Conservation (phyloP, 2,329 filamentous ascomycete species). For the Drechslera avenae region DNA sequence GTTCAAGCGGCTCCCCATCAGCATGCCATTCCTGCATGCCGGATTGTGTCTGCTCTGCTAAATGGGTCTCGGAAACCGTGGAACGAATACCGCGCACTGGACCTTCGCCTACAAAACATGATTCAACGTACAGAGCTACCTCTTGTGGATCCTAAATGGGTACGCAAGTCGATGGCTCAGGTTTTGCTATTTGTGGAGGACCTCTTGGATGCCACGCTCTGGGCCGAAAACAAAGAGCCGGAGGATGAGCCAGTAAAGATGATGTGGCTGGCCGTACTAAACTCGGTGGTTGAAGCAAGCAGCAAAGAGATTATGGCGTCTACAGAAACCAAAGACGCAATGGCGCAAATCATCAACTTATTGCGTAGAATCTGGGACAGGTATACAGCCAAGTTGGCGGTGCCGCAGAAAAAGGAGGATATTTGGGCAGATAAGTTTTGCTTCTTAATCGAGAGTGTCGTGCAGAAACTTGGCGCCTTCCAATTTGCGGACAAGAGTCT, state of each 20-base stretch:
- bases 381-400: slow-evolving; percentile 51
- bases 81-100: slow-evolving; percentile 73
- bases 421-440: slow-evolving; percentile 57
- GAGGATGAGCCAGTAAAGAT: slow-evolving; percentile 57
- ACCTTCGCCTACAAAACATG: slow-evolving; percentile 56
- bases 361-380: slow-evolving; percentile 71
- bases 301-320: slow-evolving; percentile 90
- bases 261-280: slow-evolving; percentile 67
- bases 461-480: slow-evolving; percentile 56
- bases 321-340: slow-evolving; percentile 78
- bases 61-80: slow-evolving; percentile 67
- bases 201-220: slow-evolving; percentile 58
- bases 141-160: slow-evolving; percentile 82
- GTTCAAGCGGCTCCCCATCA: slow-evolving; percentile 25
- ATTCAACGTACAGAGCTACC: slow-evolving; percentile 74
- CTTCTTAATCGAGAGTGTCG: slow-evolving; percentile 58
- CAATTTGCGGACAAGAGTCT: slow-evolving; percentile 58
- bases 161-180: slow-evolving; percentile 70
- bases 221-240: slow-evolving; percentile 44
- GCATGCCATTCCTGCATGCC: slow-evolving; percentile 51
- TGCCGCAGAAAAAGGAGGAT: slow-evolving; percentile 42
- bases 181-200: slow-evolving; percentile 68
- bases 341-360: slow-evolving; percentile 72
- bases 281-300: slow-evolving; percentile 69
- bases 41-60: slow-evolving; percentile 75